Base-by-base conservation (phyloP, 2,329 filamentous ascomycete species). In the Fusarium bulbicola region DNA sequence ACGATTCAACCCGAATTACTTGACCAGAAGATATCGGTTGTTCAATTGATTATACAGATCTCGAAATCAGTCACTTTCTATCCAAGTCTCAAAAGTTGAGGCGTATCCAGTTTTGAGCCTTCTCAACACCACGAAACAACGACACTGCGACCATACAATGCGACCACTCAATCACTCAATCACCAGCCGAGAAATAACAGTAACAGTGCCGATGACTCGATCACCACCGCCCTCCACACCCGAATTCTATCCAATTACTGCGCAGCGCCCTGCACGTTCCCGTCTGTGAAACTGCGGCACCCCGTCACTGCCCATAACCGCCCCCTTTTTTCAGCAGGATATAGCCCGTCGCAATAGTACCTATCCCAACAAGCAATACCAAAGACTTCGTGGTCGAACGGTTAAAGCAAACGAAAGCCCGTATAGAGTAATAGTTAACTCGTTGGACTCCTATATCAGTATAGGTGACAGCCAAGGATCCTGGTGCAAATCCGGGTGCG, bases 361-460 rank as follows among this genome's bases (percentile, higher is more conserved):
- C 20, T 20, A n/a, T 46, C 36, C 14, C 63, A 75, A 78, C 68
- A 76, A 68, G 18, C 40, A 30, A 40, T n/a, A 45, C 53, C 21
- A 21, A 45, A 42, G 26, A 47, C n/a, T 26, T 53, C 28, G n/a
- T 78, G 74, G 75, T 64, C 74, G 62, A 77, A 54, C 64, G 76
- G 75, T 78, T 65, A 76, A 69, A 53, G 20, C 30, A 43, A 34
- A 56, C 36, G 45, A 68, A 68, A 66, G 66, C 78, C 79, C 79
- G 79, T 79, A 80, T 79, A 79, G 77, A 79, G 78, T 80, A 79
- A 80, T 79, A 80, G 79, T 61, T 59, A 80, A 80, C 79, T 80
- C 79, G 79, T 80, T 80, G 77, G 79, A 77, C 79, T 81, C 80
- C 79, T 81, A 79, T 76, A 69, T 54, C 68, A 63, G 68, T 69